Conservation (phyloP, 2,329 filamentous ascomycete genomes). For the Plectosphaerella sp. region DNA sequence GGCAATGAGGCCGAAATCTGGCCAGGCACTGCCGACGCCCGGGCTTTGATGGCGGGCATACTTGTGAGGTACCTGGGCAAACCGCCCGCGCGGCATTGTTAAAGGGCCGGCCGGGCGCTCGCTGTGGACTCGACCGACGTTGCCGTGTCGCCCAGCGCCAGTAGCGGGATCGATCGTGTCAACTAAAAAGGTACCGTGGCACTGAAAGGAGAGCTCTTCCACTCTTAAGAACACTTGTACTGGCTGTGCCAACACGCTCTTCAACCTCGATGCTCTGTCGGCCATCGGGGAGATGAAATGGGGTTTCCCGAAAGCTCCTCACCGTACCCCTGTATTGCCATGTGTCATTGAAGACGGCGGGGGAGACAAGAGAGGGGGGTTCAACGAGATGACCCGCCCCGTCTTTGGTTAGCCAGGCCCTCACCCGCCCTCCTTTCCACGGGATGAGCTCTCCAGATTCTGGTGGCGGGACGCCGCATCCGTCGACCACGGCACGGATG, state of each 20-base stretch:
- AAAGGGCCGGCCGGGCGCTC: not conserved
- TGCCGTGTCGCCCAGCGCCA: too few relatives aligned
- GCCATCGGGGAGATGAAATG: too few relatives aligned
- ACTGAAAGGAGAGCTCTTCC: too few relatives aligned
- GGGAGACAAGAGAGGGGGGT: not conserved
- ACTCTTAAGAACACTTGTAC: too few relatives aligned
- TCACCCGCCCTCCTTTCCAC: not conserved
- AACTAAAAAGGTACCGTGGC: too few relatives aligned
- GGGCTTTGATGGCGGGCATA: not conserved
- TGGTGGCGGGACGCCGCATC: not conserved
- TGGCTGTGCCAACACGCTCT: too few relatives aligned
- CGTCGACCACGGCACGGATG: not conserved
- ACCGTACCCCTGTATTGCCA: not conserved
- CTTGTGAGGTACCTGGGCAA: not conserved
- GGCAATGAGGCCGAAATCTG: slow-evolving; percentile 6
- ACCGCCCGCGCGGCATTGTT: not conserved
- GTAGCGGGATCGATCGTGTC: too few relatives aligned
- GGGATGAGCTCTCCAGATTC: not conserved
- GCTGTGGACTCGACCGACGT: not conserved
- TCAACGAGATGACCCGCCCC: not conserved
- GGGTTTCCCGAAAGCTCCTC: too few relatives aligned
- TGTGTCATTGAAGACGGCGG: not conserved
- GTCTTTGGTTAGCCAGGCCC: not conserved
- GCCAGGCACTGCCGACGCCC: slow-evolving; percentile 1
- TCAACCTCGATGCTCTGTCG: too few relatives aligned